Evolutionary conservation across 352 stramenopile species (phyloP).

Genomic region (Globisporangium apiculatum): DNA sequence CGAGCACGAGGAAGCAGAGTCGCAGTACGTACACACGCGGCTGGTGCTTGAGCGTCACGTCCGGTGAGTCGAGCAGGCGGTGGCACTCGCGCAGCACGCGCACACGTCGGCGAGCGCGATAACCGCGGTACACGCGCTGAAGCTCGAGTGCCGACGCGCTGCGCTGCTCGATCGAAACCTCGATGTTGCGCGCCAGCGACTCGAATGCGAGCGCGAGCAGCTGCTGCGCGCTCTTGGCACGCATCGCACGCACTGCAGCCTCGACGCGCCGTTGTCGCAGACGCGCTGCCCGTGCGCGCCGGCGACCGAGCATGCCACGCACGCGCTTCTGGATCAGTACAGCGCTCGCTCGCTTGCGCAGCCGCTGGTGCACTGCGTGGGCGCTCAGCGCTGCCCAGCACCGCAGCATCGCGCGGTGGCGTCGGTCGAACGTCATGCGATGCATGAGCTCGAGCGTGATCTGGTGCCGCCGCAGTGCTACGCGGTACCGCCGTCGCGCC

Average conservation of each 20-base stretch:
- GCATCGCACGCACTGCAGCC: slow-evolving; percentile 23
- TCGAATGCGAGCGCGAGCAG: slow-evolving; percentile 26
- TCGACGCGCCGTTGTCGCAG: slow-evolving; percentile 28
- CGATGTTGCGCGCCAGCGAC: slow-evolving; percentile 23
- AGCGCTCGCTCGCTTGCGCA: slow-evolving; percentile 38
- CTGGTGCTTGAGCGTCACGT: slow-evolving; percentile 29
- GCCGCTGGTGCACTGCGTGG: slow-evolving; percentile 39
- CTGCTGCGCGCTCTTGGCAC: slow-evolving; percentile 24
- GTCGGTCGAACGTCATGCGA: slow-evolving; percentile 30
- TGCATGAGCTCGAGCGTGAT: slow-evolving; percentile 44
- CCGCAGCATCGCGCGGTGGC: slow-evolving; percentile 16
- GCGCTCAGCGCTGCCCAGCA: slow-evolving; percentile 35
- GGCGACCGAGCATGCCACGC: slow-evolving; percentile 35
- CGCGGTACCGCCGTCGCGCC: slow-evolving; percentile 26
- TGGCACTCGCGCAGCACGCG: slow-evolving; percentile 27
- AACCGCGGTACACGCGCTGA: slow-evolving; percentile 43
- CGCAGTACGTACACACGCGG: slow-evolving; percentile 33
- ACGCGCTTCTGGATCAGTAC: slow-evolving; percentile 40
- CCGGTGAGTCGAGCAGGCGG: slow-evolving; percentile 23
- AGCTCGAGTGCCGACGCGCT: slow-evolving; percentile 19
- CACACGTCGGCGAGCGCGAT: slow-evolving; percentile 28
- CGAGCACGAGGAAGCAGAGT: slow-evolving; percentile 49
- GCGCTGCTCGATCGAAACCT: slow-evolving; percentile 21
- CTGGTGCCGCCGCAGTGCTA: slow-evolving; percentile 34
- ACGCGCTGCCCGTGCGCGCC: slow-evolving; percentile 25